These are phyloP conservation scores for Phytophthora tentaculata DNA, from an alignment of 352 stramenopile genomes.

Conservation along the genomic window DNA sequence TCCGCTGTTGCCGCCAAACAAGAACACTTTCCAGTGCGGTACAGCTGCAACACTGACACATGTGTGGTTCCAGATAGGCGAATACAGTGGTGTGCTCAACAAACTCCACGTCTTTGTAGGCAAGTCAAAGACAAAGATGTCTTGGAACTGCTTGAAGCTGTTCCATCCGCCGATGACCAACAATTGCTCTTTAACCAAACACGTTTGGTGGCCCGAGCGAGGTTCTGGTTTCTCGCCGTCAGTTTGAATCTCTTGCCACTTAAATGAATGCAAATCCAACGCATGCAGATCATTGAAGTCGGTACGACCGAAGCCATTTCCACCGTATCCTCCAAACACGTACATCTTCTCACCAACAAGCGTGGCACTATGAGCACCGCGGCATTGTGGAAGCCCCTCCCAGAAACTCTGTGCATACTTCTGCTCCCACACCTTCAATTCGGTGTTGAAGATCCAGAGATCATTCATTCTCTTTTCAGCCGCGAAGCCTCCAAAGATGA, in stretches of 20 bases:
- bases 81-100: constrained; percentile 53
- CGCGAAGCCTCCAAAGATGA: constrained; percentile 96
- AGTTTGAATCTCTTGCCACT: constrained; percentile 90
- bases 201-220: constrained; percentile 93
- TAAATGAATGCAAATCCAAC: constrained; percentile 91
- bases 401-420: constrained; percentile 89
- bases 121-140: constrained; percentile 95
- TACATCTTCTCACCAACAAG: constrained; percentile 91
- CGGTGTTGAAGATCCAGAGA: constrained; percentile 96
- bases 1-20: constrained; percentile 97
- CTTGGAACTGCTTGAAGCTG: constrained; percentile 95
- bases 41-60: constrained; percentile 94
- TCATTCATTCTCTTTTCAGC: constrained; percentile 96
- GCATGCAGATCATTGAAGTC: constrained; percentile 96
- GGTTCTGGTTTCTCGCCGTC: constrained; percentile 92
- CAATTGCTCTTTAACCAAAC: constrained; percentile 90
- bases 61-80: constrained; percentile 95
- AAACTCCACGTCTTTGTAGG: constrained; percentile 86
- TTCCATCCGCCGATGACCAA: constrained; percentile 97
- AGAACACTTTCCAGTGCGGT: constrained; percentile 98
- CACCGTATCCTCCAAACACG: constrained; percentile 97
- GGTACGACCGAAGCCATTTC: constrained; percentile 92
- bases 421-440: constrained; percentile 93
- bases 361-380: constrained; percentile 91
- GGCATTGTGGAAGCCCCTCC: constrained; percentile 90